Base-by-base conservation (phyloP, 1,284 basidiomycete species). In the Cryptococcus sp. region DNA sequence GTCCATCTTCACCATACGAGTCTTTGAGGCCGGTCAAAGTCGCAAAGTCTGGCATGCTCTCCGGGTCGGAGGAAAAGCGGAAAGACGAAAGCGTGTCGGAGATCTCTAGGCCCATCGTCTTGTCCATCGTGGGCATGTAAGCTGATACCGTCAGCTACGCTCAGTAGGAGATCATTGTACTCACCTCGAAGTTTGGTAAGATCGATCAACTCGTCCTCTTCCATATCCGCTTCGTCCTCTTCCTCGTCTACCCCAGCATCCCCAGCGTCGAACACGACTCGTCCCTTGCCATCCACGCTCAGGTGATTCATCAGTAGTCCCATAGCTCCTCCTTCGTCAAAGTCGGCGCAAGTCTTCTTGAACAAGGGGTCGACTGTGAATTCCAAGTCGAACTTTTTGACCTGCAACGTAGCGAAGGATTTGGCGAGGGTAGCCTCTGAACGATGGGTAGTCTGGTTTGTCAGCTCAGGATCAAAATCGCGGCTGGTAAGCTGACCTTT, bases 351-450 rank as follows among this genome's bases (percentile, higher is more conserved):
- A 0, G 95, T 98, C 78, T 98, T 98, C 73, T 84, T 88, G 78
- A 98, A 98, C 25, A 98, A 76, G 2, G 94, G 95, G 68, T 98
- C 94, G 34, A 97, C 91, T 38, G 84, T 86, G 73, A 97, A 97
- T 67, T 97, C 95, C 25, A 94, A 79, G 55, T 95, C 91, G 38
- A 90, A 79, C 68, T 94, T 95, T 78, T 97, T 97, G 74, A 83
- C 86, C 60, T 85, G 82, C 26, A 98, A 78, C 54, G 91, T 85
- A 4, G 80, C 74, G 23, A 83, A 82, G 54, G 85, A 84, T 69
- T 92, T 92, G 47, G 86, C 91, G 5, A 97, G 79, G 0, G 91
- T 93, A 0, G 86, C 81, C 48, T 84, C 86, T 9, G 84, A 78
- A 24, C 85, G 77, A 53, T 83, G 81, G 0, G 79, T 62, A 69